Percentiles rank a stretch among this genome's conserved stretches.
These are phyloP conservation scores for Peronospora belbahrii DNA, from an alignment of 352 stramenopile species.

Conservation along the genomic window DNA sequence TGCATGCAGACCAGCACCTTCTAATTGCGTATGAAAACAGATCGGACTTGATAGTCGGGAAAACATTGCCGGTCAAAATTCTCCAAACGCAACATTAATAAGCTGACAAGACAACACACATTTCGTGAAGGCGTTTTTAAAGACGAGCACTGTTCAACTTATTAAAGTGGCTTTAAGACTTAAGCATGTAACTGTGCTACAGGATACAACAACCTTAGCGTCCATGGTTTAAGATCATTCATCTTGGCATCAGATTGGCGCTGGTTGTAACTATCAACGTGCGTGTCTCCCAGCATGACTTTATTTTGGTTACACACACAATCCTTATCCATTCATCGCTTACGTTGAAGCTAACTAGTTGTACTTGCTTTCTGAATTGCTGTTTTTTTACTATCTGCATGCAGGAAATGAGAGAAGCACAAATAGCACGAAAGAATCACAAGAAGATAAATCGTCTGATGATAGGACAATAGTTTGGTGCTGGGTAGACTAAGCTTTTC, in stretches of 20 bases:
- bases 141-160: slow-evolving; percentile 9
- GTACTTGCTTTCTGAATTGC: too few species aligned
- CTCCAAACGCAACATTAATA: slow-evolving; percentile 5
- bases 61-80: slow-evolving; percentile 10
- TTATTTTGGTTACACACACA: too few species aligned
- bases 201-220: slow-evolving; percentile 2
- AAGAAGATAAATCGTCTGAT: too few species aligned
- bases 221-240: too few species aligned
- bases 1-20: slow-evolving; percentile 1
- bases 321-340: slow-evolving; percentile 2
- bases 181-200: not conserved
- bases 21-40: slow-evolving; percentile 13
- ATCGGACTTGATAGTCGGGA: slow-evolving; percentile 11
- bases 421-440: too few species aligned
- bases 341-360: too few species aligned
- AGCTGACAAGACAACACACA: slow-evolving; percentile 7
- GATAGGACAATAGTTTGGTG: too few species aligned
- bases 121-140: not conserved
- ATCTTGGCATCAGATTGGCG: not conserved
- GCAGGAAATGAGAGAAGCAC: too few species aligned
- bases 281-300: not conserved
- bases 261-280: slow-evolving; percentile 3
- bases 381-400: too few species aligned
- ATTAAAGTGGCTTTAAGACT: not conserved
- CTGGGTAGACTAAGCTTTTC: too few species aligned